Evolutionary conservation across 2,329 filamentous ascomycete genomes (phyloP).

Genomic region (Neonectria punicea): DNA sequence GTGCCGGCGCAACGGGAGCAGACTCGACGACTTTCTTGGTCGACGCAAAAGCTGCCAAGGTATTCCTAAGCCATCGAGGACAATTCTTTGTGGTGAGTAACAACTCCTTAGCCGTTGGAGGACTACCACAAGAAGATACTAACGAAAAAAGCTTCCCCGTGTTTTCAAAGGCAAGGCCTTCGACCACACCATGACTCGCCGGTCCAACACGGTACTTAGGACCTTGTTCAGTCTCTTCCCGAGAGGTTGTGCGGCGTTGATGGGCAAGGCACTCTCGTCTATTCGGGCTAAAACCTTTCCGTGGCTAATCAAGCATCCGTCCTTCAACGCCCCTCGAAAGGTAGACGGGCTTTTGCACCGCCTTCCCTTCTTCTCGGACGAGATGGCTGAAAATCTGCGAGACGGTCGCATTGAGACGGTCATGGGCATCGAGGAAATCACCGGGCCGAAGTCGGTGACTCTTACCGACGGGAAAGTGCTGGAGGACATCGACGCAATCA

Average conservation of each 20-base stretch:
- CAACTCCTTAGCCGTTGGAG: neutral
- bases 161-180: conserved; percentile 47
- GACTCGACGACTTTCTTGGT: conserved; percentile 45
- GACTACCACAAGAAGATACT: neutral
- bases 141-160: conserved; percentile 38
- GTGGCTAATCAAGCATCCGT: conserved; percentile 27
- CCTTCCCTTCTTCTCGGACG: conserved; percentile 43
- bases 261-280: conserved; percentile 31
- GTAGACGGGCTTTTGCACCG: conserved; percentile 38
- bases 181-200: conserved; percentile 48
- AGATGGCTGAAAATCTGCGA: conserved; percentile 43
- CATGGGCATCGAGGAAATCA: conserved; percentile 41
- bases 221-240: conserved; percentile 26
- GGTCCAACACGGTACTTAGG: conserved; percentile 37
- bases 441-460: conserved; percentile 42
- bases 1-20: conserved; percentile 52
- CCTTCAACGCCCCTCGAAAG: conserved; percentile 26
- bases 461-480: conserved; percentile 46
- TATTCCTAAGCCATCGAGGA: conserved; percentile 56
- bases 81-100: conserved; percentile 40
- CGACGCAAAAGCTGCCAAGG: conserved; percentile 47
- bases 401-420: conserved; percentile 43
- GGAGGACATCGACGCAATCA: conserved; percentile 47
- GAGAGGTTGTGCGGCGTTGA: conserved; percentile 20
- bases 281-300: conserved; percentile 37